A percentile compares a stretch with the other conserved stretches of the same genome.
Conservation (phyloP, 345 rosid genomes). For the Aurinia saxatilis region DNA sequence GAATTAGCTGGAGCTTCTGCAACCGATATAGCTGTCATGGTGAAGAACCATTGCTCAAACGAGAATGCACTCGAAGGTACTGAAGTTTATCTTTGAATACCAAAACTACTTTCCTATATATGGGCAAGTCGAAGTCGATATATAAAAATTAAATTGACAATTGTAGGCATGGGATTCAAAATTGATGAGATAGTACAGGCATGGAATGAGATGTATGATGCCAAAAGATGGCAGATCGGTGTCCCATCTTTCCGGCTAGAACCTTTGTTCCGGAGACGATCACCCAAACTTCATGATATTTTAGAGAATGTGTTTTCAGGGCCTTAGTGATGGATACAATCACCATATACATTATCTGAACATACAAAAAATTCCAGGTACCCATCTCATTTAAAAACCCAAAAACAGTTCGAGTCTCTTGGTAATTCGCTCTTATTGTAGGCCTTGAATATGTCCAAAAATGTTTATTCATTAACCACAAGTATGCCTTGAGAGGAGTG, state of each 20-base stretch:
- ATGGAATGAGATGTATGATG: constrained; percentile 99
- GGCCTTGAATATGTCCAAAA: too few species aligned
- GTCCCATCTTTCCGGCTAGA: constrained; percentile 94
- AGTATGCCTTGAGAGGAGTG: too few species aligned
- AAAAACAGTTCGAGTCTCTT: too few species aligned
- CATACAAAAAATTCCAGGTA: background rate
- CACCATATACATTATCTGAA: background rate
- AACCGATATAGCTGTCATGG: constrained; percentile 90
- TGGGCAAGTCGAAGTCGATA: too few species aligned
- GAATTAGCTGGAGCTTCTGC: constrained; percentile 97
- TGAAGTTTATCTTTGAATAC: constrained; percentile 13
- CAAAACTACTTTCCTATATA: background rate
- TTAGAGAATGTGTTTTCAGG: constrained; percentile 54
- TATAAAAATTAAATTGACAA: background rate
- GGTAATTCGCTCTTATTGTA: too few species aligned
- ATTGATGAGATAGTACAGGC: constrained; percentile 97
- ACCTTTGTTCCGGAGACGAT: constrained; percentile 80
- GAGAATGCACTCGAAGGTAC: constrained; percentile 81
- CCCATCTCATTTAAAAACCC: too few species aligned
- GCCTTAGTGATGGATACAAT: constrained; percentile 2
- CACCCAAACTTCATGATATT: constrained; percentile 65
- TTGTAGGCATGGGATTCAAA: constrained; percentile 76
- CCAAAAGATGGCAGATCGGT: constrained; percentile 88
- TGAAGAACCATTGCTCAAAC: constrained; percentile 95
- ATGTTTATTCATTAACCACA: too few species aligned